These are phyloP conservation scores for Bonia amplexicaulis DNA, from an alignment of 176 grass and related monocot species.

Conservation along the genomic window DNA sequence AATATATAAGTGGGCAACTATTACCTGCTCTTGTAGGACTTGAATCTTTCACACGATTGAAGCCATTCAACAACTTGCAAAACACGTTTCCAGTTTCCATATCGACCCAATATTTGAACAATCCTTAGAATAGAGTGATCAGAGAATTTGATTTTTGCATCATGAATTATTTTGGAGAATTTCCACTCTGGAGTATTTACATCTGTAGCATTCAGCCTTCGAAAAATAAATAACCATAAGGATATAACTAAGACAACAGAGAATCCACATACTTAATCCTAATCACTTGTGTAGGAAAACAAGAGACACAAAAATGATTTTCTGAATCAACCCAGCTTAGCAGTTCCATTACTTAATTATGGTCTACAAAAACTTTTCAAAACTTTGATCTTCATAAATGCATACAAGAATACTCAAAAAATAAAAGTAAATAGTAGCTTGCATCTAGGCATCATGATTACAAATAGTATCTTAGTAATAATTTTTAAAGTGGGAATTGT, in stretches of 20 bases:
- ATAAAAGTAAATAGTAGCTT: background rate
- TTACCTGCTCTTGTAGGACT: constrained; percentile 82
- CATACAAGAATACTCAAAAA: background rate
- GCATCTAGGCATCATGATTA: background rate
- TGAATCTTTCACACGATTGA: constrained; percentile 85
- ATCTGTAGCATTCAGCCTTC: constrained; percentile 91
- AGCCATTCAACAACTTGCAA: constrained; percentile 97
- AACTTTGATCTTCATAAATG: background rate
- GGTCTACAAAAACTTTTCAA: background rate
- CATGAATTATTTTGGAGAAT: constrained; percentile 90
- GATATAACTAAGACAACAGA: constrained; percentile 8
- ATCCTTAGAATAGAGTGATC: constrained; percentile 83
- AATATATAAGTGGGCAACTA: background rate
- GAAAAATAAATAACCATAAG: constrained; percentile 43
- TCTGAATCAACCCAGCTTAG: background rate
- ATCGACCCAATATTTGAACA: constrained; percentile 76
- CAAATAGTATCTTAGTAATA: background rate
- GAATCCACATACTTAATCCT: background rate
- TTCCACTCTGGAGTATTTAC: constrained; percentile 88
- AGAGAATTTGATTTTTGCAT: constrained; percentile 78
- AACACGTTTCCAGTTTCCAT: constrained; percentile 84
- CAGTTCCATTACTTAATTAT: background rate
- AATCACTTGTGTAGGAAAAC: background rate
- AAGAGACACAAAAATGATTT: background rate
- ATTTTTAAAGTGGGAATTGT: background rate